These are phyloP conservation scores for Xylaria nigripes DNA, from an alignment of 495 filamentous ascomycete species.

Conservation along the genomic window DNA sequence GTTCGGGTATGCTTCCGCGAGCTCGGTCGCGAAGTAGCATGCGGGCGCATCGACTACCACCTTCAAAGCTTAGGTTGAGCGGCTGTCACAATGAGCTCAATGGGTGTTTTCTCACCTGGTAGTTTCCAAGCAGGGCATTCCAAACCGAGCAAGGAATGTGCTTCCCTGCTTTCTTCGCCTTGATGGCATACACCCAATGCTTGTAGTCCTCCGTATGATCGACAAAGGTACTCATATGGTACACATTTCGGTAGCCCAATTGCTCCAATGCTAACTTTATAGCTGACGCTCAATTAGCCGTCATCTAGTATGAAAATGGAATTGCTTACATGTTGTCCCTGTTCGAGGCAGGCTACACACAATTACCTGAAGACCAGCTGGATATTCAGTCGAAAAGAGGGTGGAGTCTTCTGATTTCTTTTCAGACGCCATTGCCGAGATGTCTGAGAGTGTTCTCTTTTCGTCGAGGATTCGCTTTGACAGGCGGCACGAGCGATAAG, in stretches of 20 bases:
- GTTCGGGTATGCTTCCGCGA: conserved; percentile 56
- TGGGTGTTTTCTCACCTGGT: conserved; percentile 34
- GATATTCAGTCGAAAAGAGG: neutral
- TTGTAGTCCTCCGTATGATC: conserved; percentile 53
- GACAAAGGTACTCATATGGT: conserved; percentile 56
- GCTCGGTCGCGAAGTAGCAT: conserved; percentile 52
- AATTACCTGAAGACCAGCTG: conserved; percentile 48
- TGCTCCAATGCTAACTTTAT: conserved; percentile 49
- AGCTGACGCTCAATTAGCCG: conserved; percentile 26
- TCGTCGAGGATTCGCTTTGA: neutral
- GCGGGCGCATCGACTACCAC: conserved; percentile 55
- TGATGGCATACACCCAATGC: conserved; percentile 54
- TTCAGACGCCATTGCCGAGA: neutral
- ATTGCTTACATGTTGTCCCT: conserved; percentile 50
- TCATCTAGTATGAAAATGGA: neutral
- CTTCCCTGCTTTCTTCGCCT: conserved; percentile 49
- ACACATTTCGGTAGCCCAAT: conserved; percentile 49
- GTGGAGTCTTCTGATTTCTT: neutral
- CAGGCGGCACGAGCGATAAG: neutral
- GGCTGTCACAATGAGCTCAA: neutral
- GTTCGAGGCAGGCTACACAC: conserved; percentile 53
- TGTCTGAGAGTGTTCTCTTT: neutral
- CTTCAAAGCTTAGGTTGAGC: conserved; percentile 17
- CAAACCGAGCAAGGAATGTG: conserved; percentile 52
- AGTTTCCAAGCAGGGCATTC: conserved; percentile 55